A percentile compares a stretch with the other conserved stretches of the same genome.
Evolutionary conservation across 2,329 filamentous ascomycete species (phyloP).

Genomic region (Bretziella fagacearum): DNA sequence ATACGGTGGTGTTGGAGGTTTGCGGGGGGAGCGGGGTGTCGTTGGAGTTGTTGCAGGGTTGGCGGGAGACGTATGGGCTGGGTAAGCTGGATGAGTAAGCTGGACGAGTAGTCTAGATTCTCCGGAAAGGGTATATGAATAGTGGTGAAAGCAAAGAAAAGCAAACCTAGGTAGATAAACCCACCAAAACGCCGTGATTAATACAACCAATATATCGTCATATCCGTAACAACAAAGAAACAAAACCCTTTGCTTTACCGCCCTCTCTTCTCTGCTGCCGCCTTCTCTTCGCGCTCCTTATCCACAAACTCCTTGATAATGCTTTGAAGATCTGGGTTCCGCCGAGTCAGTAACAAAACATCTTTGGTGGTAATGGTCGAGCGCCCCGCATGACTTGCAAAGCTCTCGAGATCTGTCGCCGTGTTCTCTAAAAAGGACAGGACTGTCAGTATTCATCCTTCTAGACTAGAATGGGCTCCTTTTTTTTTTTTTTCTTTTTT

Average conservation of each 20-base stretch:
- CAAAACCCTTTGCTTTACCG: not conserved
- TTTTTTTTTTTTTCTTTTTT: no score
- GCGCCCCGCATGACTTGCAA: constrained; percentile 60
- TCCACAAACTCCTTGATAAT: constrained; percentile 58
- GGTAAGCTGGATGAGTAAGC: not conserved
- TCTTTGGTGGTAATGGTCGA: constrained; percentile 70
- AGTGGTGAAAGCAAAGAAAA: no score
- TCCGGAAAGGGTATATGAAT: no score
- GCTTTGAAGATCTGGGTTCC: constrained; percentile 68
- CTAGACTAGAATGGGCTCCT: no score
- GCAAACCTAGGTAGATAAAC: no score
- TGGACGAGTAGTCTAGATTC: no score
- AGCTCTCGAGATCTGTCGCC: constrained; percentile 38
- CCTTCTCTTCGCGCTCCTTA: constrained; percentile 31
- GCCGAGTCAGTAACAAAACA: constrained; percentile 68
- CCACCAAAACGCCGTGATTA: no score
- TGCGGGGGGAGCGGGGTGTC: constrained; percentile 63
- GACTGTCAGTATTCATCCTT: no score
- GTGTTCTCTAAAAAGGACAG: constrained; percentile 29
- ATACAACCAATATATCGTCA: not conserved
- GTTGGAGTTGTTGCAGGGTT: constrained; percentile 41
- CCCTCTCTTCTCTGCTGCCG: constrained; percentile 8
- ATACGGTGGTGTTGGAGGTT: constrained; percentile 67
- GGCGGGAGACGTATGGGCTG: constrained; percentile 29
- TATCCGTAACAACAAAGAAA: not conserved